Base-by-base conservation (phyloP, 441 rosid species). In the Populus hybrid region DNA sequence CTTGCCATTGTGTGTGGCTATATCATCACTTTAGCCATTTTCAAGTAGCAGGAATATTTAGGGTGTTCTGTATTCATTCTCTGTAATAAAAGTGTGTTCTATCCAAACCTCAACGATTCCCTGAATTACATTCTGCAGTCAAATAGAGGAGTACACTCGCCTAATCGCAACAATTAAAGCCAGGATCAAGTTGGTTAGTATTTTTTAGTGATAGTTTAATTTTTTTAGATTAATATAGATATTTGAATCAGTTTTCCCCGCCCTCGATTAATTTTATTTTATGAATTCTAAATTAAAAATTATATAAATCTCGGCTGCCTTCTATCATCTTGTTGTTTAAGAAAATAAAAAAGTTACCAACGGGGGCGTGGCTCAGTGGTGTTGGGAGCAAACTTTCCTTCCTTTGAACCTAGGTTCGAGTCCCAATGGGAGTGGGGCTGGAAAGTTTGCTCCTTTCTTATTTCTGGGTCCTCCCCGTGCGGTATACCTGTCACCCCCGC, bases 81-180 rank as follows among this genome's bases (percentile, higher is more conserved):
- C 28, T 21, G 6, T 10, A 9, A 21, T 26, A 10, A 54, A 54
- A 61, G 63, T 6, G 63, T 18, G 63, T 54, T 61, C 28, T 21
- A 10, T 61, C 21, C 66, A 61, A 73, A 57, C 21, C 18, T 71
- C 66, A 70, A 32, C 14, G 8, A n/a, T 54, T 40, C 79, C 50
- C 24, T 72, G 67, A 57, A 69, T 66, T 76, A 70, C 14, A 34
- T 66, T 64, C 21, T 80, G 84, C 91, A 92, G 96, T 83, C 87
- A 89, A 85, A 67, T 89, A 84, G 90, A 88, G 78, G 95, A 92
- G 72, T 85, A 87, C 70, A 90, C 86, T 57, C 74, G 67, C n/a
- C 80, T 88, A 71, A 87, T 92, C 26, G 88, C 95, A 12, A 84
- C 88, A 76, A 90, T 91, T 69, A 94, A 91, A 85, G 93, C 90